Evolutionary conservation across 2,329 filamentous ascomycete genomes (phyloP), one percentile per base, ranked within the genome.

Genomic region (Dryadomyces quercus-mongolicae): DNA sequence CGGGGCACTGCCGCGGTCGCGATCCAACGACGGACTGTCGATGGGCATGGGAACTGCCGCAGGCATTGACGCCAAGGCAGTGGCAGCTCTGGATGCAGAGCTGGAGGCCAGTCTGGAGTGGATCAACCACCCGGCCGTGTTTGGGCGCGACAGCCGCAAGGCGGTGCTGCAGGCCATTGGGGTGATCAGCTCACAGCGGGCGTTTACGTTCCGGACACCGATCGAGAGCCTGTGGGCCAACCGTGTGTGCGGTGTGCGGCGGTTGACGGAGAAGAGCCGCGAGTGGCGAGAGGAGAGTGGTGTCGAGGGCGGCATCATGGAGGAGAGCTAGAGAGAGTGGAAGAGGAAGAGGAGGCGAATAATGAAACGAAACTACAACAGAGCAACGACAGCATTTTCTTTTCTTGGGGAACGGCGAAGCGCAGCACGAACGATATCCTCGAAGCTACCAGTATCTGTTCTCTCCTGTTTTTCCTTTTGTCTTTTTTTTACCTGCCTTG

Each of bases 71-170:
- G 71, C 80, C 6, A 76, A 76, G 40, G 93, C 88, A 0, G 92
- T 97, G 63, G 76, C 82, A 22, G 91, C 93, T 2, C 81, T 98
- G 18, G 93, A 98, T 66, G 81, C 87, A 1, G 93, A 98, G 68
- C 79, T 98, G 38, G 89, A 95, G 66, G 81, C 87, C 38, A 88
- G 87, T 51, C 74, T 98, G 16, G 93, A 98, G 70, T 98, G 93
- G 93, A 97, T 98, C 68, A 90, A 86, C 65, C 93, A 98, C 64
- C 93, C 93, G 1, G 91, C 91, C 2, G 88, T 97, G 2, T 98
- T 98, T 66, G 85, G 87, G 9, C 83, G 93, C 42, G 93, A 98
- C 67, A 93, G 88, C 55, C 84, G 93, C 63, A 98, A 98, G 73
- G 89, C 92, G 5, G 91, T 98, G 2, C 76, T 98, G 22, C 93